Conservation (phyloP, 1,284 basidiomycete genomes). For the Flammula alnicola region DNA sequence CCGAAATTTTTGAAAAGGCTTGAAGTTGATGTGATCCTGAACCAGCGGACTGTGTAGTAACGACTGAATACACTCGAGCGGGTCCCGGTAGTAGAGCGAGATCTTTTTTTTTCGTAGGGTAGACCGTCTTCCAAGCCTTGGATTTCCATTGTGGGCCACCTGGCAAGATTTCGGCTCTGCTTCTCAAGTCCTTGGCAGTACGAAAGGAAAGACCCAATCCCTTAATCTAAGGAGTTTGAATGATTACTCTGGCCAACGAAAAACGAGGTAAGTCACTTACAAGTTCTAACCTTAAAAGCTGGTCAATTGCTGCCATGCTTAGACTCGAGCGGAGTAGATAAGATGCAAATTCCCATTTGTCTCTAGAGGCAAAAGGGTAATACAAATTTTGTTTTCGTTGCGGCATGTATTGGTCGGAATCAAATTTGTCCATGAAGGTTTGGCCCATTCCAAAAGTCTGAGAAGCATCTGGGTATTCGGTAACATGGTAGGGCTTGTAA, state of each 20-base stretch:
- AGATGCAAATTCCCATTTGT: constrained; percentile 34
- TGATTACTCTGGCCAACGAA: not conserved
- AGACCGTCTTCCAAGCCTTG: not conserved
- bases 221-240: not conserved
- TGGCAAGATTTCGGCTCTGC: not conserved
- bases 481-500: too few relatives aligned
- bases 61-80: constrained; percentile 28
- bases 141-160: not conserved
- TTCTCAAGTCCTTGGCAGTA: constrained; percentile 30
- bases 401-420: constrained; percentile 26
- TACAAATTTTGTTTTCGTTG: constrained; percentile 26
- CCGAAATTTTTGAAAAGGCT: constrained; percentile 25
- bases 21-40: constrained; percentile 23
- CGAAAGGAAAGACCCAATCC: constrained; percentile 26
- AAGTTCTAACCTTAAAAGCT: constrained; percentile 19
- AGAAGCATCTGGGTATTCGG: too few relatives aligned
- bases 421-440: constrained; percentile 31
- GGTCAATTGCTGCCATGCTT: constrained; percentile 30
- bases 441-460: constrained; percentile 1
- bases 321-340: constrained; percentile 30
- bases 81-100: constrained; percentile 30
- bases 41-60: constrained; percentile 27
- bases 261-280: not conserved
- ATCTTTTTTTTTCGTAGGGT: not conserved
- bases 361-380: constrained; percentile 33